Evolutionary conservation across 2,329 filamentous ascomycete genomes (phyloP).

Genomic region (Aureobasidium sp.): DNA sequence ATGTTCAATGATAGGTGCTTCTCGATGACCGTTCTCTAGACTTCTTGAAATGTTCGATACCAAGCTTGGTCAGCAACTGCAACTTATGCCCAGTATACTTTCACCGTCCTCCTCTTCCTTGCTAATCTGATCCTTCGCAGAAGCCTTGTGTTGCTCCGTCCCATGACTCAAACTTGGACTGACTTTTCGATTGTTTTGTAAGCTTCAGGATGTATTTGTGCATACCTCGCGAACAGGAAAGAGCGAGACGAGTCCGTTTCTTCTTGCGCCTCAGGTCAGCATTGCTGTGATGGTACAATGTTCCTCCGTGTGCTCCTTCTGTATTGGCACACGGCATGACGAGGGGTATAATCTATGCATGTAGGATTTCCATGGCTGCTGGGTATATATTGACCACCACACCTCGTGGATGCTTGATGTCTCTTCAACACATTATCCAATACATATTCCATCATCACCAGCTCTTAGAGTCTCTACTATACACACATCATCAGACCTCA

Average conservation of each 20-base stretch:
- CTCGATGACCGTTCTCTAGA: not conserved
- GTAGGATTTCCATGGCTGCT: not conserved
- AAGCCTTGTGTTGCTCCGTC: not conserved
- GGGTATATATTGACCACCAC: not conserved
- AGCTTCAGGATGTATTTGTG: not conserved
- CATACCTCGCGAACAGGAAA: not conserved
- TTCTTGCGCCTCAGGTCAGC: not conserved
- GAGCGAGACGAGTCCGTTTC: not conserved
- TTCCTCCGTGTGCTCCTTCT: not conserved
- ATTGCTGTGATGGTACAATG: not conserved
- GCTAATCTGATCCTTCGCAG: not conserved
- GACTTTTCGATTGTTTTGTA: not conserved
- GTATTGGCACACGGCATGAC: not conserved
- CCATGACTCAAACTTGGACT: not conserved
- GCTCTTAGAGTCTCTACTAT: not conserved
- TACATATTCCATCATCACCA: not conserved
- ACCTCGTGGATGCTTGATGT: not conserved
- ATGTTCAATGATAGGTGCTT: not conserved
- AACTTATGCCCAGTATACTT: not conserved
- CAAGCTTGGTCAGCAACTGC: not conserved
- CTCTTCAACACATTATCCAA: not conserved
- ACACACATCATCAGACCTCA: not conserved
- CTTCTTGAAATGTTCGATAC: not conserved
- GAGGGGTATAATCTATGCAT: not conserved
- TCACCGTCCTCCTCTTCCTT: not conserved